These are phyloP conservation scores for Macrolepiota fuliginosa DNA, from an alignment of 768 basidiomycete species.

Conservation along the genomic window DNA sequence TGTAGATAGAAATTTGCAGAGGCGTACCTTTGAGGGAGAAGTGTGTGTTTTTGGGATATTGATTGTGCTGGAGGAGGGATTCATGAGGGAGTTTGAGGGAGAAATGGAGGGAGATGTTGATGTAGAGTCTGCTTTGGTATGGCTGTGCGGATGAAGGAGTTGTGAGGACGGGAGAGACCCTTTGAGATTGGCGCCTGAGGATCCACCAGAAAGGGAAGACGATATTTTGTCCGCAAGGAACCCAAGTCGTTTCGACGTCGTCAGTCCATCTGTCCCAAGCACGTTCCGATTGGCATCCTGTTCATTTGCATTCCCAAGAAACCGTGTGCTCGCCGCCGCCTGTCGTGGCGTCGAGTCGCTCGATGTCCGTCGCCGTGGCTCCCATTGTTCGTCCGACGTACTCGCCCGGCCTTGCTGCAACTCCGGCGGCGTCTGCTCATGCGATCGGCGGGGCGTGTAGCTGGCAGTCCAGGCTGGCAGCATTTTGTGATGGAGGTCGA, in stretches of 20 bases:
- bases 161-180: constrained; percentile 29
- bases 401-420: constrained; percentile 29
- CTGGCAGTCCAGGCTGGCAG: constrained; percentile 25
- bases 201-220: constrained; percentile 31
- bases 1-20: neutral
- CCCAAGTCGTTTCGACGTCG: constrained; percentile 35
- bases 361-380: constrained; percentile 40
- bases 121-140: constrained; percentile 35
- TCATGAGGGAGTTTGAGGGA: constrained; percentile 27
- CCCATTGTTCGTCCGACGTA: constrained; percentile 31
- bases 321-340: constrained; percentile 37
- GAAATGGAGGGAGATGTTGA: constrained; percentile 23
- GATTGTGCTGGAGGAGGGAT: constrained; percentile 31
- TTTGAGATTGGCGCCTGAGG: constrained; percentile 24
- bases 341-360: constrained; percentile 50
- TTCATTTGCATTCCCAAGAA: constrained; percentile 27
- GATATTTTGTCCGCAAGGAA: constrained; percentile 44
- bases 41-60: constrained; percentile 38
- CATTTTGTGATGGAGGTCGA: constrained; percentile 5
- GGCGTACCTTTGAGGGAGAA: constrained; percentile 45
- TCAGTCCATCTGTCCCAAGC: constrained; percentile 25
- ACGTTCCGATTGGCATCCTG: constrained; percentile 32
- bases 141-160: constrained; percentile 35
- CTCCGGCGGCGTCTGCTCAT: constrained; percentile 33
- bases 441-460: constrained; percentile 34